Evolutionary conservation across 1,284 basidiomycete genomes (phyloP).

Genomic region (Moesziomyces parantarcticus): DNA sequence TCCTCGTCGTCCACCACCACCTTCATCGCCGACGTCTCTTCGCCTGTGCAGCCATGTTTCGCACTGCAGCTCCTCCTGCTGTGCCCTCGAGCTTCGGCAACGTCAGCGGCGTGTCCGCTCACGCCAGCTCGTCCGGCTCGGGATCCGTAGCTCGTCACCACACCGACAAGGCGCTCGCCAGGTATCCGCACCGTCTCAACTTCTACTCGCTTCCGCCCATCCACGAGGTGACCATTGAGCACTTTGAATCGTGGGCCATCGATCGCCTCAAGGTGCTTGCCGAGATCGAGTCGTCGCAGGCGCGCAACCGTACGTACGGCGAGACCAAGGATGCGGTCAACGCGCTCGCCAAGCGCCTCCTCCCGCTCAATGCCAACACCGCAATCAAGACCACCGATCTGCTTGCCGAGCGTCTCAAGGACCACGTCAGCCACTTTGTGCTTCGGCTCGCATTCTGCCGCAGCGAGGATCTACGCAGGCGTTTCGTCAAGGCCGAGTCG

Average conservation of each 20-base stretch:
- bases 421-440: constrained; percentile 95
- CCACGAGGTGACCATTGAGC: constrained; percentile 92
- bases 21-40: neutral
- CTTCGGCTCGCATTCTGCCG: constrained; percentile 93
- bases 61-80: constrained; percentile 39
- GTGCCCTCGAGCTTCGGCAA: constrained; percentile 37
- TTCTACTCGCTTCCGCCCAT: constrained; percentile 84
- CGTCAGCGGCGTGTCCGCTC: constrained; percentile 13
- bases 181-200: constrained; percentile 63
- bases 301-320: constrained; percentile 82
- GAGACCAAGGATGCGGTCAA: constrained; percentile 78
- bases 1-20: neutral
- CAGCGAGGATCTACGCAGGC: constrained; percentile 87
- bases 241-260: constrained; percentile 92
- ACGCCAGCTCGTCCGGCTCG: constrained; percentile 25
- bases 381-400: constrained; percentile 70
- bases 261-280: constrained; percentile 86
- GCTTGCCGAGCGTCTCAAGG: constrained; percentile 78
- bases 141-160: constrained; percentile 45
- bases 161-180: constrained; percentile 27
- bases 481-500: constrained; percentile 90
- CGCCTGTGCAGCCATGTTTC: constrained; percentile 22
- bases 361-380: constrained; percentile 77
- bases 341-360: constrained; percentile 76
- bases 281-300: constrained; percentile 91